Conservation (phyloP, 2,329 filamentous ascomycete genomes). For the Elsinoe fawcettii region DNA sequence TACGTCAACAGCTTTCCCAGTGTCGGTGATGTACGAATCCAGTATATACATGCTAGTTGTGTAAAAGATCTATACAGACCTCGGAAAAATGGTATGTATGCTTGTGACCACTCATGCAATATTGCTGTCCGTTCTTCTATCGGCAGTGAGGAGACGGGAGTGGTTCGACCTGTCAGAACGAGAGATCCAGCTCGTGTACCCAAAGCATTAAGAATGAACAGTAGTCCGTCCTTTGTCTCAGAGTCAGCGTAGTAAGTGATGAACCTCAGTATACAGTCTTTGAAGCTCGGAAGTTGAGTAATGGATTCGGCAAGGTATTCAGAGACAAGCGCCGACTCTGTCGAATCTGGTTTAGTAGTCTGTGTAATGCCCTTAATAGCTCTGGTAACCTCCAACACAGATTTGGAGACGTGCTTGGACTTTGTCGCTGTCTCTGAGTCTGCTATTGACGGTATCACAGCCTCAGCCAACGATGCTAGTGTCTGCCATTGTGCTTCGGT, state of each 20-base stretch:
- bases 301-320: conserved; percentile 27
- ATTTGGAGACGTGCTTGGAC: conserved; percentile 36
- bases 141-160: conserved; percentile 55
- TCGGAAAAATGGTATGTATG: conserved; percentile 50
- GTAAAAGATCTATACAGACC: conserved; percentile 50
- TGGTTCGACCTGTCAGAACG: conserved; percentile 59
- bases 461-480: conserved; percentile 50
- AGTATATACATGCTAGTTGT: conserved; percentile 47
- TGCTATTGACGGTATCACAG: conserved; percentile 52
- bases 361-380: conserved; percentile 45
- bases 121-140: conserved; percentile 54
- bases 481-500: conserved; percentile 52
- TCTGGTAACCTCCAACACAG: conserved; percentile 33
- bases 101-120: conserved; percentile 53
- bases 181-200: conserved; percentile 51
- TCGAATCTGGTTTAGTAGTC: conserved; percentile 32
- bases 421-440: conserved; percentile 21
- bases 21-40: conserved; percentile 48
- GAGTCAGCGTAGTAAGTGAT: conserved; percentile 43
- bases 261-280: conserved; percentile 42
- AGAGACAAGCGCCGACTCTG: conserved; percentile 29
- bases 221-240: conserved; percentile 42
- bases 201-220: conserved; percentile 45
- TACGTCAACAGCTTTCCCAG: conserved; percentile 52
- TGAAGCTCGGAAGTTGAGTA: conserved; percentile 46